Evolutionary conservation across 139 green algal genomes (phyloP).

Genomic region (Pseudopediastrum boryanum): DNA sequence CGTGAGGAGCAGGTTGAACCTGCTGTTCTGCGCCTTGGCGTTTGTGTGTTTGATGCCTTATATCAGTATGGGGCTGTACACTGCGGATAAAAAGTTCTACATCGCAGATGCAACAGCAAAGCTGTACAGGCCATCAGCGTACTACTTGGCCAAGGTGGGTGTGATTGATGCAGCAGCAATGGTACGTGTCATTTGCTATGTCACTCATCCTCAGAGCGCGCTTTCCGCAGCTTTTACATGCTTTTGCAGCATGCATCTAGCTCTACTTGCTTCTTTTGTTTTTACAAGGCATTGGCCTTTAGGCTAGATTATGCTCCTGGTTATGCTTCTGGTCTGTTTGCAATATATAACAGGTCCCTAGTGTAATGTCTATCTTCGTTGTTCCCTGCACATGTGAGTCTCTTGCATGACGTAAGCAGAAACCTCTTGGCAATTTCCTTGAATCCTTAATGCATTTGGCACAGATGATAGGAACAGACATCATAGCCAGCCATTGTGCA

Average conservation of each 20-base stretch:
- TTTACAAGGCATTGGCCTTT: not conserved
- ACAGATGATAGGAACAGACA: too few relatives aligned
- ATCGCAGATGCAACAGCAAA: constrained; percentile 38
- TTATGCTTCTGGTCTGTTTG: not conserved
- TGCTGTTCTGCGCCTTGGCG: not conserved
- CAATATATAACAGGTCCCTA: too few relatives aligned
- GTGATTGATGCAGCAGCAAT: not conserved
- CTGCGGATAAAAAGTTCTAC: constrained; percentile 50
- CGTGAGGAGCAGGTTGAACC: constrained; percentile 20
- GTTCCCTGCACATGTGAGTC: too few relatives aligned
- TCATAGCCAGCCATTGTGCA: too few relatives aligned
- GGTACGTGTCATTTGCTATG: not conserved
- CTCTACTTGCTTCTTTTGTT: not conserved
- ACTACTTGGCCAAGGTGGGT: constrained; percentile 51
- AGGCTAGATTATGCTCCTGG: not conserved
- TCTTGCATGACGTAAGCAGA: too few relatives aligned
- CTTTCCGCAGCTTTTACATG: too few relatives aligned
- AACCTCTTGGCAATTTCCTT: too few relatives aligned
- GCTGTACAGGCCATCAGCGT: constrained; percentile 48
- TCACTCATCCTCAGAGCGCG: not conserved
- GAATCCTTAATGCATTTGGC: too few relatives aligned
- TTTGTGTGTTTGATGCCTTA: constrained; percentile 47
- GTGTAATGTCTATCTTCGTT: too few relatives aligned
- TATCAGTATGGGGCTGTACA: constrained; percentile 52
- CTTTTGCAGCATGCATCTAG: not conserved